Evolutionary conservation across 202 grass and related monocot species (phyloP).

Genomic region (Eragrostis tef): DNA sequence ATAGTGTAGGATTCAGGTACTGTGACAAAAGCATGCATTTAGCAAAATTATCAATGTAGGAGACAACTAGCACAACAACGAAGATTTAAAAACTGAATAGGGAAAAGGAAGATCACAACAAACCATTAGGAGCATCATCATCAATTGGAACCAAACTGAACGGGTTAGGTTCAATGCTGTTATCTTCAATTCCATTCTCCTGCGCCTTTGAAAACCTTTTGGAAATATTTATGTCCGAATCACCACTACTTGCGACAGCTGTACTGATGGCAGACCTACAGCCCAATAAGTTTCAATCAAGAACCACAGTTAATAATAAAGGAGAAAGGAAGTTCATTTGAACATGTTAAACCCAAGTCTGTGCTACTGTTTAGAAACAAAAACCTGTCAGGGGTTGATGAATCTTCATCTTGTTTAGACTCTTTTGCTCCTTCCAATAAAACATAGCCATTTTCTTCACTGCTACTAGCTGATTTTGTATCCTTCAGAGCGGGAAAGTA

Average conservation of each 20-base stretch:
- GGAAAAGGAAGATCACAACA: slow-evolving; percentile 30
- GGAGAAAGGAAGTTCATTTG: slow-evolving; percentile 40
- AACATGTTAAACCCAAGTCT: slow-evolving; percentile 19
- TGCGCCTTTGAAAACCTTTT: slow-evolving; percentile 53
- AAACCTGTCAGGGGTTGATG: slow-evolving; percentile 64
- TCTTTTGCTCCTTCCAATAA: slow-evolving; percentile 65
- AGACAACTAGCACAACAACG: slow-evolving; percentile 39
- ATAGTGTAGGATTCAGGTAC: slow-evolving; percentile 78
- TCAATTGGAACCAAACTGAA: slow-evolving; percentile 61
- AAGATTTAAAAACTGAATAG: slow-evolving; percentile 37
- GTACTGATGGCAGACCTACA: slow-evolving; percentile 58
- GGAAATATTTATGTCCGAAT: slow-evolving; percentile 53
- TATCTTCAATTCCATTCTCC: slow-evolving; percentile 59
- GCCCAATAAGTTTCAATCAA: slow-evolving; percentile 48
- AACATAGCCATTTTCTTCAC: slow-evolving; percentile 60
- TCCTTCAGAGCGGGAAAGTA: slow-evolving; percentile 57
- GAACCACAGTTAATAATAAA: slow-evolving; percentile 57
- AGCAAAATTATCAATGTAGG: slow-evolving; percentile 47
- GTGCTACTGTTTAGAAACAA: slow-evolving; percentile 27
- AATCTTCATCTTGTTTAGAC: slow-evolving; percentile 69
- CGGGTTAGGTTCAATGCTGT: slow-evolving; percentile 45
- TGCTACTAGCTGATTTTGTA: slow-evolving; percentile 67
- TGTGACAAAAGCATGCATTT: slow-evolving; percentile 46
- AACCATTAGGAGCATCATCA: slow-evolving; percentile 79
- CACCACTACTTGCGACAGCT: slow-evolving; percentile 38